Percentiles rank a stretch among this genome's conserved stretches.
Conservation (phyloP, 1,139 yeast genomes). For the Blastobotrys proliferans region DNA sequence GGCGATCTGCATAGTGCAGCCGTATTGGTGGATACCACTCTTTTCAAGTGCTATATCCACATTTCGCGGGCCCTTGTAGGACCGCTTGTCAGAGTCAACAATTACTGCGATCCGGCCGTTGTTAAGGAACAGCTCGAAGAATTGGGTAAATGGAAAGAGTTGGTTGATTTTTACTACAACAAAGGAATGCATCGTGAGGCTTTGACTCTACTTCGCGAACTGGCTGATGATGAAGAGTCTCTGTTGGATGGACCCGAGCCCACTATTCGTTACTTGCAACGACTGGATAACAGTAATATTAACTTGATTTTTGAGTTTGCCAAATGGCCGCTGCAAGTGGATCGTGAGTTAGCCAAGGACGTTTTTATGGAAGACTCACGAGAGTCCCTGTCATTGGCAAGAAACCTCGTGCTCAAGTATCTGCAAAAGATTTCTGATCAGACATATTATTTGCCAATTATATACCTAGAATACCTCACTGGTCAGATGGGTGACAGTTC, state of each 20-base stretch:
- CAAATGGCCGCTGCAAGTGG: constrained; percentile 48
- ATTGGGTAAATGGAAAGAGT: constrained; percentile 55
- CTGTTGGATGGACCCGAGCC: constrained; percentile 41
- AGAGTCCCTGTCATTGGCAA: constrained; percentile 51
- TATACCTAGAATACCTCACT: constrained; percentile 61
- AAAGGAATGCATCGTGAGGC: constrained; percentile 65
- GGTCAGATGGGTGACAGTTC: constrained; percentile 43
- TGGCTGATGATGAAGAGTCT: constrained; percentile 19
- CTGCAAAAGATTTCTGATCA: constrained; percentile 29
- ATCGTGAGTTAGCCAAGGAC: constrained; percentile 41
- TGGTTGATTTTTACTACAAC: constrained; percentile 74
- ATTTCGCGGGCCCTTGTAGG: constrained; percentile 72
- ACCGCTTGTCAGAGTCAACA: constrained; percentile 72
- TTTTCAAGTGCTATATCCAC: constrained; percentile 68
- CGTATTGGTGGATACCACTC: constrained; percentile 66
- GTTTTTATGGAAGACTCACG: constrained; percentile 67
- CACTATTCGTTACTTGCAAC: constrained; percentile 64
- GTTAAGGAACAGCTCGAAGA: constrained; percentile 57
- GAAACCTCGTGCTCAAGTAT: constrained; percentile 49
- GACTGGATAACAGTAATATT: constrained; percentile 49
- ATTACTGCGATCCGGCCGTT: constrained; percentile 62
- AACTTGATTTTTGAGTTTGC: constrained; percentile 58
- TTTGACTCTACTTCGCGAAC: constrained; percentile 47
- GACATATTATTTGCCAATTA: constrained; percentile 38
- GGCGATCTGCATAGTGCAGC: constrained; percentile 41